Evolutionary conservation across 1,284 basidiomycete species (phyloP), one percentile per base, ranked within the genome.

Genomic region (Sphaerobolus stellatus): DNA sequence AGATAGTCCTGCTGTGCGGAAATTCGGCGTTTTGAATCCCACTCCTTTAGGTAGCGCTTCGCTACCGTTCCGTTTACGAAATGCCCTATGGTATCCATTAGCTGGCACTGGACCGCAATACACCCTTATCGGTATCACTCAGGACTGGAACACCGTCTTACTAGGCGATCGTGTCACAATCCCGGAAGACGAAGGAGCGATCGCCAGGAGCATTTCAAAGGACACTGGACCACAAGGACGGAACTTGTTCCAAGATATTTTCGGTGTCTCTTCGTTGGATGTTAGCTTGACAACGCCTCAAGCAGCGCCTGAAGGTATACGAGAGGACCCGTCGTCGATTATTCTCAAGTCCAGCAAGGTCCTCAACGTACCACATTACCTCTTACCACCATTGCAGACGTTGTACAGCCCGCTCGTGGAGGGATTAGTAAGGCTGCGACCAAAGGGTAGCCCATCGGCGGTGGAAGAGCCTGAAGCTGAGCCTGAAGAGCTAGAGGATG

Each of bases 211-310:
- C n/a, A 75, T 89, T 44, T 62, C 66, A 20, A 63, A 67, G 9
- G 61, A 66, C 11, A 61, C 69, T 28, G 54, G 57, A 9, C 58
- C 68, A 13, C 66, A 70, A 45, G 81, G 72, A 56, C 76, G 78
- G 58, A 87, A 88, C 14, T 70, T 94, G 5, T 91, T 94, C 70
- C 86, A 91, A 63, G 91, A 94, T 63, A 87, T 94, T 57, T 94
- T 94, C 63, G 92, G 91, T 46, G 75, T 78, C 54, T 80, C 86
- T 36, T 82, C 82, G 11, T 78, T 90, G 58, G 60, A 71, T 14
- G 41, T 13, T 13, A 20, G 22, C 13, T n/a, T 7, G n/a, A 14
- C 41, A 24, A 22, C 5, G 50, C 60, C 16, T 48, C 62, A 27
- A 60, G 36, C 36, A 27, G 28, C 33, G 13, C 18, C 41, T 20